phyloP scores from a whole-genome alignment of 2,329 filamentous ascomycete species.

The Sphaerulina musiva region DNA sequence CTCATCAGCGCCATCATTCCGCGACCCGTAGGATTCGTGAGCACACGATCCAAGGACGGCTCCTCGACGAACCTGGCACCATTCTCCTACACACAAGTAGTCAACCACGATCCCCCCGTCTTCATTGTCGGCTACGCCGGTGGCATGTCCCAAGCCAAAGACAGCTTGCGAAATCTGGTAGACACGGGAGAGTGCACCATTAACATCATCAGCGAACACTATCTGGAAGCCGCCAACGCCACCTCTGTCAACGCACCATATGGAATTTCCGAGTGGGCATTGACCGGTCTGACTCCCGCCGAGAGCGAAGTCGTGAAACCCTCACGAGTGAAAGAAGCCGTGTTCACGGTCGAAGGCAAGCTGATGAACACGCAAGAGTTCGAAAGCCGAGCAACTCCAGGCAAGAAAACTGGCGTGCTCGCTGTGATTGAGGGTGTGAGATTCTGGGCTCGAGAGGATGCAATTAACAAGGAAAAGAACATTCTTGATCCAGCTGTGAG shows the following conservation, averaged over 20 bases:
- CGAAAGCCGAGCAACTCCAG: constrained; percentile 62
- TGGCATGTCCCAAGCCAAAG: constrained; percentile 59
- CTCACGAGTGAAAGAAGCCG: constrained; percentile 70
- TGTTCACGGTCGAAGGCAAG: constrained; percentile 77
- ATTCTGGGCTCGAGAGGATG: constrained; percentile 88
- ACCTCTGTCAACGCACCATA: constrained; percentile 70
- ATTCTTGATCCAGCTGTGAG: constrained; percentile 64
- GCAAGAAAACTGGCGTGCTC: constrained; percentile 67
- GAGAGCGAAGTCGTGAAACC: constrained; percentile 59
- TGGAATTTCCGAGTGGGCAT: constrained; percentile 70
- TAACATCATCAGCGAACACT: constrained; percentile 81
- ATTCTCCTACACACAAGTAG: constrained; percentile 77
- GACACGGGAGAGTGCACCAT: constrained; percentile 67
- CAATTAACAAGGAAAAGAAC: constrained; percentile 69
- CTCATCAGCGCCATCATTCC: constrained; percentile 78
- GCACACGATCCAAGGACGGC: constrained; percentile 57
- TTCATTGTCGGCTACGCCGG: constrained; percentile 62
- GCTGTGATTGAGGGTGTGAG: constrained; percentile 74
- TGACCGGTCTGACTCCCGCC: constrained; percentile 67
- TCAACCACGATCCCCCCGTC: constrained; percentile 79
- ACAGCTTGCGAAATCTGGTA: constrained; percentile 67
- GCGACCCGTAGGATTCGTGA: constrained; percentile 65
- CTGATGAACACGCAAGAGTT: constrained; percentile 70
- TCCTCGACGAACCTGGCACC: constrained; percentile 69
- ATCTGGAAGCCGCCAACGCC: constrained; percentile 81